phyloP scores from a whole-genome alignment of 345 rosid genomes.

The Microthlaspi erraticum region DNA sequence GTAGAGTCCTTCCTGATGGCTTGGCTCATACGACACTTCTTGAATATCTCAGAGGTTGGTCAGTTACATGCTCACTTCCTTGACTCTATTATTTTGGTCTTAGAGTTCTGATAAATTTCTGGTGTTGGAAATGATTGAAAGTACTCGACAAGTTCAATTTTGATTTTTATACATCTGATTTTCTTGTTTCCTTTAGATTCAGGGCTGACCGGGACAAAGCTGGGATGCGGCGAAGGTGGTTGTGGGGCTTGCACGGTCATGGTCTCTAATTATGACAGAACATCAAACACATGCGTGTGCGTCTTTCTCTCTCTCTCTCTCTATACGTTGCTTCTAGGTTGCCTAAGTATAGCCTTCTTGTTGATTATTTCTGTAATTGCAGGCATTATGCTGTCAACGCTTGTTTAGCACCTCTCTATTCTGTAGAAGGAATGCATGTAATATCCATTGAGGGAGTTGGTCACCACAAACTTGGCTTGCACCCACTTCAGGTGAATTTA shows the following conservation, averaged over 20 bases:
- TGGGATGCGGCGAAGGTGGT: constrained; percentile 99
- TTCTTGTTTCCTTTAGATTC: constrained; percentile 50
- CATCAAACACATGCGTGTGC: constrained; percentile 74
- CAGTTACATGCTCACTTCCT: neutral
- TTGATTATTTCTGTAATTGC: constrained; percentile 22
- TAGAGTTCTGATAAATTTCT: neutral
- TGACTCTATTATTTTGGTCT: neutral
- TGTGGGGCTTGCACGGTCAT: constrained; percentile 98
- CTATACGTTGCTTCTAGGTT: neutral
- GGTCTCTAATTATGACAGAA: constrained; percentile 70
- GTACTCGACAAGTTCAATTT: constrained; percentile 7
- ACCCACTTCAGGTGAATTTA: constrained; percentile 75
- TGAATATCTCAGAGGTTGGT: constrained; percentile 87
- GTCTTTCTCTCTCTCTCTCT: constrained; percentile 47
- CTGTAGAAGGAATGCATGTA: constrained; percentile 95
- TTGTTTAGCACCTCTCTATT: constrained; percentile 91
- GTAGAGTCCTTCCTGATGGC: constrained; percentile 78
- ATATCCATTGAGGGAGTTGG: constrained; percentile 96
- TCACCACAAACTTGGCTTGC: constrained; percentile 74
- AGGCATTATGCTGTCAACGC: constrained; percentile 97
- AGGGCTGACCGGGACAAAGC: constrained; percentile 90
- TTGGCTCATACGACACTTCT: constrained; percentile 88
- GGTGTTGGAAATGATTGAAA: constrained; percentile 3
- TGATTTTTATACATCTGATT: neutral
- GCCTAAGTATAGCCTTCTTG: constrained; percentile 10